Conservation (phyloP, 1,284 basidiomycete species). For the Flammula alnicola region DNA sequence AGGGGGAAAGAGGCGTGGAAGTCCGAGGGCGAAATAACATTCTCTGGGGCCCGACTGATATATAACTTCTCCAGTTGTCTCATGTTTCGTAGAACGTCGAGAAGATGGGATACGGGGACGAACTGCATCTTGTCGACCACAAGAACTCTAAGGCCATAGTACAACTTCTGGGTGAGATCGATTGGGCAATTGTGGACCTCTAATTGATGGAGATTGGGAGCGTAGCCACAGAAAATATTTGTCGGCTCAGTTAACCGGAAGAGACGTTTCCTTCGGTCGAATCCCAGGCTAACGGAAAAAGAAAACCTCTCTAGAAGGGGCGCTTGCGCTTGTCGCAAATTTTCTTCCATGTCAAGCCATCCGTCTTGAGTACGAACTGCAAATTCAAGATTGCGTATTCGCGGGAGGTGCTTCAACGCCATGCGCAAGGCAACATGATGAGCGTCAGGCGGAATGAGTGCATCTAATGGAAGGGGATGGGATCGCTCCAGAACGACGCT, state of each 20-base stretch:
- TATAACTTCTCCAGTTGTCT: conserved; percentile 16
- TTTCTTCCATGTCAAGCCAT: conserved; percentile 14
- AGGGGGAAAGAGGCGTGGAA: not conserved
- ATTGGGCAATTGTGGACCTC: conserved; percentile 14
- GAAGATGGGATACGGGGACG: conserved; percentile 12
- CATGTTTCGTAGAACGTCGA: conserved; percentile 19
- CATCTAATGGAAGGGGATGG: conserved; percentile 18
- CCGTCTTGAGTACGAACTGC: conserved; percentile 2
- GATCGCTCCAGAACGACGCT: conserved; percentile 21
- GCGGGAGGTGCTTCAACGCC: conserved; percentile 17
- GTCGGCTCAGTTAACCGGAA: conserved; percentile 8
- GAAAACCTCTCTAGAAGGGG: conserved; percentile 18
- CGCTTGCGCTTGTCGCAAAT: conserved; percentile 15
- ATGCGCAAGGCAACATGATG: not conserved
- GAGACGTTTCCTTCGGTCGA: conserved; percentile 1
- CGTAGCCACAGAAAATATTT: conserved; percentile 14
- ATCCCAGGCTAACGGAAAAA: conserved; percentile 7
- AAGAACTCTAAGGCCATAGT: conserved; percentile 11
- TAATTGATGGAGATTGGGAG: conserved; percentile 16
- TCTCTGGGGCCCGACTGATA: conserved; percentile 10
- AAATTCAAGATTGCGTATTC: conserved; percentile 21
- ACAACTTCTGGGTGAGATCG: conserved; percentile 14
- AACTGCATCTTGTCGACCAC: conserved; percentile 14
- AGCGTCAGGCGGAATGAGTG: conserved; percentile 19
- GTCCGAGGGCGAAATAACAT: not conserved